phyloP scores from a whole-genome alignment of 2,329 filamentous ascomycete species.

The Laburnicola sp. region DNA sequence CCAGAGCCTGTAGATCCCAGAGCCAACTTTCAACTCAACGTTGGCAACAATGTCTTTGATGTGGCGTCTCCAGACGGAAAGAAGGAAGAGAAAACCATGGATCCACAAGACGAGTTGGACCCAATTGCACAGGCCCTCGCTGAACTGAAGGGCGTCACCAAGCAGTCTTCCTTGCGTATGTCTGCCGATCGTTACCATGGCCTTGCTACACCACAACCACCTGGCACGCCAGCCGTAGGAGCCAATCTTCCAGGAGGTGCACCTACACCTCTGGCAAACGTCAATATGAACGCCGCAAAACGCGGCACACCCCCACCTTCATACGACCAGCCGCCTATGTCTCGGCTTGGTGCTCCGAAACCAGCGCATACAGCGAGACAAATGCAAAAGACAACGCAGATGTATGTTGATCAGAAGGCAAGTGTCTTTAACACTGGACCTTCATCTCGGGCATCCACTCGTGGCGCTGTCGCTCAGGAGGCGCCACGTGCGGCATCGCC shows the following conservation, averaged over 20 bases:
- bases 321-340: conserved; percentile 74
- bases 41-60: conserved; percentile 94
- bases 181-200: conserved; percentile 96
- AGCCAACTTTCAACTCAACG: conserved; percentile 87
- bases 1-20: conserved; percentile 85
- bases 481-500: conserved; percentile 63
- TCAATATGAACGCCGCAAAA: conserved; percentile 59
- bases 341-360: conserved; percentile 82
- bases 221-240: conserved; percentile 45
- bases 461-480: conserved; percentile 53
- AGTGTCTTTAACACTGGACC: conserved; percentile 67
- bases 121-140: conserved; percentile 91
- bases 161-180: conserved; percentile 78
- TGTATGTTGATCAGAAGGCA: conserved; percentile 80
- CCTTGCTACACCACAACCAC: conserved; percentile 75
- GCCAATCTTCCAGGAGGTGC: conserved; percentile 47
- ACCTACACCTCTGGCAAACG: conserved; percentile 50
- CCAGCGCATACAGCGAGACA: conserved; percentile 90
- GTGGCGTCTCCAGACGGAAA: conserved; percentile 73
- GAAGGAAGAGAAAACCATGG: conserved; percentile 52
- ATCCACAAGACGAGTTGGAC: conserved; percentile 67
- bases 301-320: conserved; percentile 82
- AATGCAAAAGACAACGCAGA: conserved; percentile 93
- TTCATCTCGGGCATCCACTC: conserved; percentile 60
- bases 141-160: conserved; percentile 84